Conservation (phyloP, 768 basidiomycete genomes). For the Thelephora ganbajun region DNA sequence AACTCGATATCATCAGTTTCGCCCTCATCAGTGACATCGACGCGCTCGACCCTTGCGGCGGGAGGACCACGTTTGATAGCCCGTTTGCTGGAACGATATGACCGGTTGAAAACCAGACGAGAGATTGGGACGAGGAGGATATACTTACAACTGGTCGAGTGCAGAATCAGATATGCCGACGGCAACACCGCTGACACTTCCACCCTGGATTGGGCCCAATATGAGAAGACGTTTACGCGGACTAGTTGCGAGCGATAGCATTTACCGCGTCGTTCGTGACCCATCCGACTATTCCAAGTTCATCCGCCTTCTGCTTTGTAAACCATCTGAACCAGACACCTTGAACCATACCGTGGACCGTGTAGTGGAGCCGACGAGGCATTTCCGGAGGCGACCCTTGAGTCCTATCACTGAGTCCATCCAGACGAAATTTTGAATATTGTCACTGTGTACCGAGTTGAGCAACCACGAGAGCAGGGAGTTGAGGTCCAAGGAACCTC, state of each 20-base stretch:
- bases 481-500: too few relatives aligned
- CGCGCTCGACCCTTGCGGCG: conserved; percentile 6
- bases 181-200: conserved; percentile 10
- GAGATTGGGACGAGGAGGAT: not conserved
- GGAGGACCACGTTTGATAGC: conserved; percentile 7
- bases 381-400: not conserved
- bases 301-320: conserved; percentile 8
- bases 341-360: conserved; percentile 12
- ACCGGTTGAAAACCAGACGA: not conserved
- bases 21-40: conserved; percentile 9
- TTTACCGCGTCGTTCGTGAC: conserved; percentile 11
- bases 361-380: conserved; percentile 5
- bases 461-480: too few relatives aligned
- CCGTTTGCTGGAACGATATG: conserved; percentile 5
- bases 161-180: conserved; percentile 7
- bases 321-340: conserved; percentile 12
- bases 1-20: conserved; percentile 6
- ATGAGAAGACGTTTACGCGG: not conserved
- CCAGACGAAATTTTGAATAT: too few relatives aligned
- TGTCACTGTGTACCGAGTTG: too few relatives aligned
- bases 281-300: conserved; percentile 11
- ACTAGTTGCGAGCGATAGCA: not conserved
- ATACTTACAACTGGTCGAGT: conserved; percentile 9
- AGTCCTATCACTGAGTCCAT: too few relatives aligned
- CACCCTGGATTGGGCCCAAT: conserved; percentile 1